phyloP scores from a whole-genome alignment of 768 basidiomycete genomes.

The Suillus discolor region DNA sequence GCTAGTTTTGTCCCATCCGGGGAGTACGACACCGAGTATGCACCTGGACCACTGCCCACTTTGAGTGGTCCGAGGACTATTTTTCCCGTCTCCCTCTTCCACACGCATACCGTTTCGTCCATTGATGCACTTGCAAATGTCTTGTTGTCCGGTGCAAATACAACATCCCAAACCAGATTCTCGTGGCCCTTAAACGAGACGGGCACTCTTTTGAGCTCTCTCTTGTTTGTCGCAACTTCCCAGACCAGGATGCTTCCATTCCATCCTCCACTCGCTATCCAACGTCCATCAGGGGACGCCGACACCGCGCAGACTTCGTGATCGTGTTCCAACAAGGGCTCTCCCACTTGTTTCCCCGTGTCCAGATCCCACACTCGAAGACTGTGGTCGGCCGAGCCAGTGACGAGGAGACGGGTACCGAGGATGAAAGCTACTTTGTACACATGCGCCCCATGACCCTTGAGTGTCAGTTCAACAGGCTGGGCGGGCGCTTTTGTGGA shows the following conservation, averaged over 20 bases:
- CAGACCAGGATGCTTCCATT: conserved; percentile 10
- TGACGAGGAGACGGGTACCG: neutral
- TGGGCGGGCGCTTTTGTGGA: neutral
- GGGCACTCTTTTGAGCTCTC: neutral
- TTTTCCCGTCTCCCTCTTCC: neutral
- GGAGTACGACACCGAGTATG: neutral
- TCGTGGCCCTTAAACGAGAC: neutral
- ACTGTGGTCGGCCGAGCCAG: neutral
- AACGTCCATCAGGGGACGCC: conserved; percentile 25
- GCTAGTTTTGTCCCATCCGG: conserved; percentile 1
- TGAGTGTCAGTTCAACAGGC: neutral
- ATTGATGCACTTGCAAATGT: conserved; percentile 1
- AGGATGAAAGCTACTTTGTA: neutral
- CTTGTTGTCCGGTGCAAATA: neutral
- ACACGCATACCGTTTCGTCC: neutral
- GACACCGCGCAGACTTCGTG: conserved; percentile 34
- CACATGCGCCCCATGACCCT: neutral
- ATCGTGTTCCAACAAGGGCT: conserved; percentile 13
- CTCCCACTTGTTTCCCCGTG: conserved; percentile 25
- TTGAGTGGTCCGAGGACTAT: neutral
- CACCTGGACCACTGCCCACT: too few species aligned
- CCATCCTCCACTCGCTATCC: conserved; percentile 12
- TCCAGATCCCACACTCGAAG: conserved; percentile 14
- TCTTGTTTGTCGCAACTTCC: neutral
- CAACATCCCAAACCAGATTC: neutral